Conservation (phyloP, 2,329 filamentous ascomycete genomes). For the Colletotrichum liaoningense region DNA sequence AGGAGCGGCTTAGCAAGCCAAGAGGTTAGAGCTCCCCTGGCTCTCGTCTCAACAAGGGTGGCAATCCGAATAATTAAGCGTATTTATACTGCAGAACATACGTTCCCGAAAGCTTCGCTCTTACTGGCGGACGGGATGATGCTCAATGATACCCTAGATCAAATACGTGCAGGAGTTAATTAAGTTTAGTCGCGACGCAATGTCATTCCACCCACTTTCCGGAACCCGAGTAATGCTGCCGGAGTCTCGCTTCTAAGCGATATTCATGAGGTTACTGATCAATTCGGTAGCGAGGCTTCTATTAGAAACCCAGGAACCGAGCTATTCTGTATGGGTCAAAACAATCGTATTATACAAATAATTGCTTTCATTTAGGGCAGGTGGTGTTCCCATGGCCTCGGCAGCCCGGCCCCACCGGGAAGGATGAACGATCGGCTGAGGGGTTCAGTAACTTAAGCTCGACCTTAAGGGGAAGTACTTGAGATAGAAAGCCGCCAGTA, state of each 20-base stretch:
- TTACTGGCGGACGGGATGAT: not conserved
- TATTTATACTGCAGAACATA: not conserved
- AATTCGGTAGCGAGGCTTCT: not conserved
- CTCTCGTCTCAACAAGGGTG: not conserved
- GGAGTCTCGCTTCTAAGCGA: not conserved
- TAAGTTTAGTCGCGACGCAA: not conserved
- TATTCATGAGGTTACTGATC: not conserved
- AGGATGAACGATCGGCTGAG: not conserved
- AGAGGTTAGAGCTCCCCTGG: not conserved
- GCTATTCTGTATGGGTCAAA: no score
- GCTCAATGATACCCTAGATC: not conserved
- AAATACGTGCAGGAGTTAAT: not conserved
- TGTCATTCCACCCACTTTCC: not conserved
- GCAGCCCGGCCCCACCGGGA: not conserved
- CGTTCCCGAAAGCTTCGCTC: not conserved
- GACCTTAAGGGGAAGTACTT: not conserved
- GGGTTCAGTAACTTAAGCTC: no score
- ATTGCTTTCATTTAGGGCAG: not conserved
- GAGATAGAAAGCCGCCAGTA: not conserved
- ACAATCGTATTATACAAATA: no score
- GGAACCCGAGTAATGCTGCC: not conserved
- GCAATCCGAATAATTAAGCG: not conserved
- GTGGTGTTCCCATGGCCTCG: not conserved
- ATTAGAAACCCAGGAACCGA: no score
- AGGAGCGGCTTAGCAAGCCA: not conserved